These are phyloP conservation scores for Millerozyma acaciae DNA, from an alignment of 805 yeast species.

Conservation along the genomic window DNA sequence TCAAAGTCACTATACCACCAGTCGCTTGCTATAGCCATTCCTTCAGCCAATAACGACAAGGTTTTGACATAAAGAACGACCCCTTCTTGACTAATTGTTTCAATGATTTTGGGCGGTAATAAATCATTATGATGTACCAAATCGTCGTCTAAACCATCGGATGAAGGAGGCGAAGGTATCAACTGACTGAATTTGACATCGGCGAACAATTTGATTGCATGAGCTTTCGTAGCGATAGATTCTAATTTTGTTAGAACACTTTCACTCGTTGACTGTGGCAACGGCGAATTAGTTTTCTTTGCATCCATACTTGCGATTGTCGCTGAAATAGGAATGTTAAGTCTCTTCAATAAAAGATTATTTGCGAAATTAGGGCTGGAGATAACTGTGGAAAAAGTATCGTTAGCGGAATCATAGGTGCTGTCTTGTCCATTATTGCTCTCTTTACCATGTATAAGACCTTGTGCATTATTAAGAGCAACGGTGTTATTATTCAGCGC, in stretches of 20 bases:
- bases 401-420: conserved; percentile 3
- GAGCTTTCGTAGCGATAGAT: conserved; percentile 81
- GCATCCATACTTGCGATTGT: conserved; percentile 13
- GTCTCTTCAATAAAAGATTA: conserved; percentile 31
- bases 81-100: conserved; percentile 76
- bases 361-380: conserved; percentile 33
- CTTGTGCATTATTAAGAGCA: conserved; percentile 3
- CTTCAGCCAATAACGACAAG: conserved; percentile 73
- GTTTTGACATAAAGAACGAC: conserved; percentile 81
- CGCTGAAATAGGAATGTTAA: conserved; percentile 27
- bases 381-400: conserved; percentile 17
- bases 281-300: conserved; percentile 15
- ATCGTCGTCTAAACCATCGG: conserved; percentile 36
- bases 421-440: conserved; percentile 3
- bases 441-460: conserved; percentile 11
- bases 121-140: conserved; percentile 35
- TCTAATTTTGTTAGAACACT: conserved; percentile 51
- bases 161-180: conserved; percentile 66
- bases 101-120: conserved; percentile 55
- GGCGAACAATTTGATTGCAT: conserved; percentile 83
- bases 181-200: conserved; percentile 86
- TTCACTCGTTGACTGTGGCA: conserved; percentile 28
- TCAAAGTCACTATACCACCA: conserved; percentile 74
- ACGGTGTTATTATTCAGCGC: conserved; percentile 6
- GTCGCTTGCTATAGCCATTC: conserved; percentile 78